Evolutionary conservation across 106 monocot genomes (phyloP), one percentile per base, ranked within the genome.

Genomic region (Platanthera zijinensis): DNA sequence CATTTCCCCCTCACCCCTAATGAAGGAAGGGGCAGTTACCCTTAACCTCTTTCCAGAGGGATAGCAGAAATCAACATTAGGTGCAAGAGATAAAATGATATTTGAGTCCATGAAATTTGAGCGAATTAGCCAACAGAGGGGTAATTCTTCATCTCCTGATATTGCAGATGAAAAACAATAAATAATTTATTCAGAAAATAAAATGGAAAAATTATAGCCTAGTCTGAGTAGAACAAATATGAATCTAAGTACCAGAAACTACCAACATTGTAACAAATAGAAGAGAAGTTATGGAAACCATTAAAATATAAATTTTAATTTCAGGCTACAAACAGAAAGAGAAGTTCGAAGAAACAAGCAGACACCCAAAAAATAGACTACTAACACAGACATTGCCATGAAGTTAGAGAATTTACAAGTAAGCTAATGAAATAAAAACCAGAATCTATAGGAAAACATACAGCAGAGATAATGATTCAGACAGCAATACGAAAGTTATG

Each of bases 31-130:
- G 22, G 74, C 61, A 30, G 21, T 45, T 66, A 74, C 18, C 32
- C 80, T 50, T 10, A 10, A 19, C 67, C 68, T 74, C 80, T 80
- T 80, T 46, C 52, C 64, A 51, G 62, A 72, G 18, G 74, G 8
- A 57, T 59, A 80, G 32, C 50, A 53, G 74, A 73, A 3, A 73
- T 71, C 70, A 13, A 71, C 7, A 9, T 5, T 71, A 7, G 70
- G 70, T 71, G 70, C 70, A 71, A 71, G 70, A 17, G 70, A 71
- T 48, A 48, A 11, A n/a, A 71, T 17, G n/a, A 71, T 46, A 15
- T 15, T 71, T 11, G 70, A 18, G 6, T 71, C 70, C 45, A 71
- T n/a, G 48, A 71, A 48, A 48, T 71, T n/a, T 7, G 70, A 71
- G 70, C 11, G 45, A 21, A 71, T 6, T 9, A 48, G 4, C 48